Base-by-base conservation (phyloP, 1,139 yeast genomes). In the Saccharomyces hybrid region DNA sequence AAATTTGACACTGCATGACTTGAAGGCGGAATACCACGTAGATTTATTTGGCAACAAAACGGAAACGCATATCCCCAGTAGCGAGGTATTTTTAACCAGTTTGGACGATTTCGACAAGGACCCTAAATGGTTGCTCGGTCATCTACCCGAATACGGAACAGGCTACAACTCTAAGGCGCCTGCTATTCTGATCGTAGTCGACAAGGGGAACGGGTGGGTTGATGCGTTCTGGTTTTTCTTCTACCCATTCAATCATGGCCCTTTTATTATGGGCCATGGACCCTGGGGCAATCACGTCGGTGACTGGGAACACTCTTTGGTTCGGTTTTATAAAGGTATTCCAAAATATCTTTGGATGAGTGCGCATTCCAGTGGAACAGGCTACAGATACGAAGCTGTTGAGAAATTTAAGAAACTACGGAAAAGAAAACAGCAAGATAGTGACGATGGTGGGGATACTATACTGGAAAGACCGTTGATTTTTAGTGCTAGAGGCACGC, bases 331-430 rank as follows among this genome's bases (percentile, higher is more conserved):
- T 61, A 78, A 86, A 2, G 96, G 96, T 0, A 73, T 76, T 56
- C 97, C 97, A 0, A 76, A 83, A 9, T 78, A 86, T 54, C 83
- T 90, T 14, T 91, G 97, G 97, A 86, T 91, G 93, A 85, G 95
- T n/a, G 97, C 97, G 0, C 98, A 90, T 70, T 96, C 97, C 0
- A 97, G 97, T 6, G 98, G 98, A 2, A 86, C 90, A n/a, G 96
- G 95, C 0, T 90, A 84, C 68, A 77, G 78, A 60, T 90, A 83
- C 67, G 75, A 80, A 27, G 85, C 88, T 34, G 71, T 89, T 58
- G 96, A 88, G 65, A 86, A 85, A 66, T 78, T 78, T 55, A 81
- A 79, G 51, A 56, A 61, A 25, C 54, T 59, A 49, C 58, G 56
- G 41, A 58, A 57, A n/a, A 52, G 44, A 46, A 9, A 54, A 56